A percentile compares a stretch with the other conserved stretches of the same genome.
phyloP scores from a whole-genome alignment of 805 yeast genomes.

The Candida vaughaniae region DNA sequence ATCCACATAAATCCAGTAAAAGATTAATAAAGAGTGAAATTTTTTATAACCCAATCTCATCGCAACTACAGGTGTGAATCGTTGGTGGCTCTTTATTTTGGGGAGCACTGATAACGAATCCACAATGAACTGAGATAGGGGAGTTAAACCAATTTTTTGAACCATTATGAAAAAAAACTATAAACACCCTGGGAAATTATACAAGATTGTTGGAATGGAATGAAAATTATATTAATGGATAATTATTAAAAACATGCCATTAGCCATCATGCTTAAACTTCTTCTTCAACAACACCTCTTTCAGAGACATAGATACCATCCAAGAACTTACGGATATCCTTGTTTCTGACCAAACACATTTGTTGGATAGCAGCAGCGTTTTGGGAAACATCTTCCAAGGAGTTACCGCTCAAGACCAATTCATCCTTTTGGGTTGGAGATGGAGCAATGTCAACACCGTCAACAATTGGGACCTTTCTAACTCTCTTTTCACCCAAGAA shows the following conservation, averaged over 20 bases:
- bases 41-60: slow-evolving; percentile 7
- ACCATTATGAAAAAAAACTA: slow-evolving; percentile 12
- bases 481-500: slow-evolving; percentile 99
- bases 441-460: slow-evolving; percentile 84
- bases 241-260: slow-evolving; percentile 2
- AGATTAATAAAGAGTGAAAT: too few species aligned
- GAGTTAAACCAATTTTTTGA: slow-evolving; percentile 9
- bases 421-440: slow-evolving; percentile 92
- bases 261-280: slow-evolving; percentile 25
- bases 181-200: slow-evolving; percentile 16
- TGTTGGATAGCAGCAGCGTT: slow-evolving; percentile 98
- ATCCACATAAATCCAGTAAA: not conserved
- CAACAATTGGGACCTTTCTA: slow-evolving; percentile 80
- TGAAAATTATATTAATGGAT: slow-evolving; percentile 1
- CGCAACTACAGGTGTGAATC: slow-evolving; percentile 21
- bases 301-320: slow-evolving; percentile 99
- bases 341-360: slow-evolving; percentile 97
- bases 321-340: slow-evolving; percentile 99
- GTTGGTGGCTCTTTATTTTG: slow-evolving; percentile 48
- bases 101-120: slow-evolving; percentile 41
- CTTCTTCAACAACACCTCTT: slow-evolving; percentile 84
- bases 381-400: slow-evolving; percentile 96
- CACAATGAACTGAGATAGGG: slow-evolving; percentile 18
- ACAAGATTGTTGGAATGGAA: slow-evolving; percentile 18
- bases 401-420: slow-evolving; percentile 89